Evolutionary conservation across 2,329 filamentous ascomycete species (phyloP).

Genomic region (Claviceps maximensis): DNA sequence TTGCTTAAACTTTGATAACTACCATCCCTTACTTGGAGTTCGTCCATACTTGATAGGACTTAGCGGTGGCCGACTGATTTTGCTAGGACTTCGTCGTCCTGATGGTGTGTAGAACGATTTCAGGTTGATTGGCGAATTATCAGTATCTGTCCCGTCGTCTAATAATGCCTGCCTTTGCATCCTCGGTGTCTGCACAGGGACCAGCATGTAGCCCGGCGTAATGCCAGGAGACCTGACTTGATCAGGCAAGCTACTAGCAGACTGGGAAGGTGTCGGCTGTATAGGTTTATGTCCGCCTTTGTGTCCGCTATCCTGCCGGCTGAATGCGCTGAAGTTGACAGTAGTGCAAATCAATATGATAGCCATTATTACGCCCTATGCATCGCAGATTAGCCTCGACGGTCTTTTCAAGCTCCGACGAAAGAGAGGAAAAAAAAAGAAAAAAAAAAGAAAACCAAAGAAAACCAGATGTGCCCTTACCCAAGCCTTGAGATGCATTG

Average conservation of each 20-base stretch:
- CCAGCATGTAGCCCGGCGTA: slow-evolving; percentile 34
- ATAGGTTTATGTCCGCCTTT: slow-evolving; percentile 1
- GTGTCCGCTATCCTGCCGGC: slow-evolving; percentile 8
- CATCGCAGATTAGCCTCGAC: neutral
- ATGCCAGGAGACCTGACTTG: slow-evolving; percentile 16
- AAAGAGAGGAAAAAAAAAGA: too few species aligned
- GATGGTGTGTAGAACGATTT: slow-evolving; percentile 34
- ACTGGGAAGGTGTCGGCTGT: slow-evolving; percentile 6
- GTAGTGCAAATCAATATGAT: slow-evolving; percentile 34
- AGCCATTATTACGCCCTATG: slow-evolving; percentile 37
- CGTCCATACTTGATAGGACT: slow-evolving; percentile 34
- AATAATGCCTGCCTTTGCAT: slow-evolving; percentile 28
- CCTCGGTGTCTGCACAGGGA: slow-evolving; percentile 36
- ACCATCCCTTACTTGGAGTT: slow-evolving; percentile 24
- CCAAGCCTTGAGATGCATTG: slow-evolving; percentile 70
- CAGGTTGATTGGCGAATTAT: slow-evolving; percentile 32
- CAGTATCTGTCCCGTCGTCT: slow-evolving; percentile 37
- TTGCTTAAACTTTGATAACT: neutral
- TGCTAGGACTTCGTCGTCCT: slow-evolving; percentile 33
- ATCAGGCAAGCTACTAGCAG: slow-evolving; percentile 8
- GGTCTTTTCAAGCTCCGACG: neutral
- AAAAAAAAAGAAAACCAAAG: too few species aligned
- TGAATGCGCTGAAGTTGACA: slow-evolving; percentile 37
- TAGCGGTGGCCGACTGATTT: slow-evolving; percentile 31
- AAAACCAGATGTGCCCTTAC: slow-evolving; percentile 22